These are phyloP conservation scores for Babesia divergens DNA, from an alignment of 169 alveolate species.

Conservation along the genomic window DNA sequence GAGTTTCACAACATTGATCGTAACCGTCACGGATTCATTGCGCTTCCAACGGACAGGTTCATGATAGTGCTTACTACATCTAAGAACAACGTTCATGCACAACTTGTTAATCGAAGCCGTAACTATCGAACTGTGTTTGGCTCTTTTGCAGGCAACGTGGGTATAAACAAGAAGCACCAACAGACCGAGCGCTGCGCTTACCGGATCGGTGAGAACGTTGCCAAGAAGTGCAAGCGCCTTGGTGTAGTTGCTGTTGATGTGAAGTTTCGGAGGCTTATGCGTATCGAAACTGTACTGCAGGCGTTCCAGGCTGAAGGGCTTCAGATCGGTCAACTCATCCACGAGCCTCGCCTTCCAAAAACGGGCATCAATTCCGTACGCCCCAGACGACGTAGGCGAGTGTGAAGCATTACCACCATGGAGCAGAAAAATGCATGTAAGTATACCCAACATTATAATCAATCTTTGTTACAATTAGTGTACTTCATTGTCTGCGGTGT, in stretches of 20 bases:
- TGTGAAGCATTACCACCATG: constrained; percentile 22
- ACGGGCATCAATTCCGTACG: constrained; percentile 79
- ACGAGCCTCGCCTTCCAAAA: constrained; percentile 83
- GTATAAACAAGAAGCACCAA: constrained; percentile 76
- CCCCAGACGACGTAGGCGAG: constrained; percentile 82
- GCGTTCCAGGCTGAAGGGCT: constrained; percentile 84
- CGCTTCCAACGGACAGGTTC: constrained; percentile 83
- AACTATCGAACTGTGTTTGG: constrained; percentile 77
- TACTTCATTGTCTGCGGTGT: not conserved
- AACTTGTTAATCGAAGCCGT: constrained; percentile 76
- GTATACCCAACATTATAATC: not conserved
- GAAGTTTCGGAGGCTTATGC: constrained; percentile 78
- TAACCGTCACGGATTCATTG: constrained; percentile 75
- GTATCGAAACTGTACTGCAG: constrained; percentile 80
- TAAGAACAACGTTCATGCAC: constrained; percentile 84
- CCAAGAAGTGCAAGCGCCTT: constrained; percentile 82
- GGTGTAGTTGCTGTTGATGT: constrained; percentile 79
- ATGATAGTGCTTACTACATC: constrained; percentile 77
- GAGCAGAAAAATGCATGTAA: not conserved
- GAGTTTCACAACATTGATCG: constrained; percentile 86
- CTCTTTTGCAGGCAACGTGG: constrained; percentile 84
- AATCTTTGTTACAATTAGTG: not conserved
- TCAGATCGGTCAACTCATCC: constrained; percentile 76
- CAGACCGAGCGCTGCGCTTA: constrained; percentile 81
- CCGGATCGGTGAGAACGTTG: constrained; percentile 83